Evolutionary conservation across 2,329 filamentous ascomycete genomes (phyloP), one percentile per base, ranked within the genome.

Genomic region (Arachnopeziza araneosa): DNA sequence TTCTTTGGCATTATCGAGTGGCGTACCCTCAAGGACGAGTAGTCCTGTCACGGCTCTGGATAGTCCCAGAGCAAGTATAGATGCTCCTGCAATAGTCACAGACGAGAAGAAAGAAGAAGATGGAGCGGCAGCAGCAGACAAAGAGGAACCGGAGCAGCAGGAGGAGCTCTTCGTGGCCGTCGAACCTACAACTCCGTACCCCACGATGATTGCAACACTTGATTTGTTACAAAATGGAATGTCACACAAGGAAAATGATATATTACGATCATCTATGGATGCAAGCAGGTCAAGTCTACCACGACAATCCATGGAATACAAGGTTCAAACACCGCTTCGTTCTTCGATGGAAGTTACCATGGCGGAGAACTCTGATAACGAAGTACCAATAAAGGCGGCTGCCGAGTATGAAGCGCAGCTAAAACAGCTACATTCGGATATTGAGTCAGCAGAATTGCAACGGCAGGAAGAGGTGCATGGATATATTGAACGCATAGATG

Each of bases 401-500:
- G 64, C 62, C 4, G 72, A 80, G 59, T 78, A 79, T 44, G 73
- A 75, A 50, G 69, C 71, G 48, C 72, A 75, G 7, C 71, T 78
- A 44, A 68, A 69, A 53, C 74, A 77, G 52, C 66, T 77, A 4
- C 66, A 70, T 48, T 67, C 66, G 2, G 67, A 72, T 57, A 67
- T 65, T 50, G 68, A 71, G 52, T 64, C 61, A 1, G 65, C 70
- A 2, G 69, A 72, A 55, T 49, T 70, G 55, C 71, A 86, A 63
- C 84, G 90, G 65, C 88, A 93, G 60, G 90, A 95, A 67, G 95
- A 98, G 72, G 82, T 92, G 50, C 86, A 95, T 68, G 83, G 82
- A 54, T 91, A 96, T 64, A 82, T 93, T 7, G 95, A 99, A 75
- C 86, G 89, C 44, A 95, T 97, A 58, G 95, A 99, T 77, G 89